Evolutionary conservation across 2,329 filamentous ascomycete genomes (phyloP), one percentile per base, ranked within the genome.

Genomic region (Stachybotrys chartarum): DNA sequence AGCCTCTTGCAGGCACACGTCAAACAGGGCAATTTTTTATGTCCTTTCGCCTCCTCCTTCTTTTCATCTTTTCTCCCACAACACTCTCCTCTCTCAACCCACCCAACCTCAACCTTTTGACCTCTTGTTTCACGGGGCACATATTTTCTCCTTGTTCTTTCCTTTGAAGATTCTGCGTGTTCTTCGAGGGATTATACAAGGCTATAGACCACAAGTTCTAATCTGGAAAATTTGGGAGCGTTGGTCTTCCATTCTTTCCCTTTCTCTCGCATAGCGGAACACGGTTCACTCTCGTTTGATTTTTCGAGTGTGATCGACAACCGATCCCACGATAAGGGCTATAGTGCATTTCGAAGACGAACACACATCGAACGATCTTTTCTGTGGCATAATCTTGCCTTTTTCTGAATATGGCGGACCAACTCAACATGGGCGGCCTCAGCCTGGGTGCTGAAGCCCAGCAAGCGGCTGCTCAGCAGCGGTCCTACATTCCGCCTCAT

Each of bases 401-500:
- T 30, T 24, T 30, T 7, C 24, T 59, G 57, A 58, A 64, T 10
- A 91, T 91, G 88, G 88, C 88, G 72, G 87, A 90, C 68, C 86
- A 92, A 79, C 82, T 94, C 67, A 90, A 91, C 79, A 91, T 93
- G 83, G 82, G 80, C 70, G 84, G 85, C 70, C 79, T 93, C 67
- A 86, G 77, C 74, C 78, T 93, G 61, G 84, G 75, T 56, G 70
- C 71, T 56, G 71, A 72, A 35, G 71, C 67, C 55, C 61, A 64
- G 51, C 67, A 70, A 54, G 63, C 66, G 50, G 63, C 60, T 54
- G 52, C 65, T 56, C 61, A 66, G 61, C 59, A 64, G 61, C 86
- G 87, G 67, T 88, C 88, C 56, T 94, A 94, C 79, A 91, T 94
- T 63, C 90, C 90, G 62, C 90, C 90, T 73, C 90, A 94, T 74